These are phyloP conservation scores for Erythrophleum fordii DNA, from an alignment of 306 rosid genomes.

Conservation along the genomic window DNA sequence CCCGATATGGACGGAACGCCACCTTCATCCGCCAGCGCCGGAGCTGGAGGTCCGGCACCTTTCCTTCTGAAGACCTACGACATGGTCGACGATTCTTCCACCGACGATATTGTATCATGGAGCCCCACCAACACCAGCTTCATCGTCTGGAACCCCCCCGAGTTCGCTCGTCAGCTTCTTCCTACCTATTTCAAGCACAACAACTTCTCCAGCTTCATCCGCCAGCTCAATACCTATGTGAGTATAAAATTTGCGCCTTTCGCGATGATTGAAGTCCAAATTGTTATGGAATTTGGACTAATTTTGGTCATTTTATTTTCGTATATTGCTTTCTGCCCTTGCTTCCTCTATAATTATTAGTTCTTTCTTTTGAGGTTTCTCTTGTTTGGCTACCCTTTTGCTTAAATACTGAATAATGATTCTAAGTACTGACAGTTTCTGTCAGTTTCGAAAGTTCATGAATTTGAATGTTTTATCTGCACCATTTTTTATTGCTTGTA, in stretches of 20 bases:
- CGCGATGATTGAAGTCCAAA: not conserved
- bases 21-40: conserved; percentile 2
- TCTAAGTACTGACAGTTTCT: not conserved
- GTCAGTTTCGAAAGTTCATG: not conserved
- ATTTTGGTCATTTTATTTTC: not conserved
- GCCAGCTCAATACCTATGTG: conserved; percentile 84
- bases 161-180: conserved; percentile 68
- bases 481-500: not conserved
- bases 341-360: not conserved
- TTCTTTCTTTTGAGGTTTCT: not conserved
- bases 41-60: conserved; percentile 68
- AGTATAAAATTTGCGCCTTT: conserved; percentile 9
- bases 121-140: conserved; percentile 64
- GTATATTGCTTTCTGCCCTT: not conserved
- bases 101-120: conserved; percentile 80
- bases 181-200: conserved; percentile 81
- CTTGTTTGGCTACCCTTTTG: not conserved
- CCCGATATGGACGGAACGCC: conserved; percentile 46
- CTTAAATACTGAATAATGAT: not conserved
- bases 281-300: not conserved
- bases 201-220: conserved; percentile 89
- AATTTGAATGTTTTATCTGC: not conserved
- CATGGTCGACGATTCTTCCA: conserved; percentile 74
- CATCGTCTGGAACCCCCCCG: conserved; percentile 80
- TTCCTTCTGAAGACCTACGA: conserved; percentile 74